Conservation (phyloP, 2,329 filamentous ascomycete species). For the Talaromyces amestolkiae region DNA sequence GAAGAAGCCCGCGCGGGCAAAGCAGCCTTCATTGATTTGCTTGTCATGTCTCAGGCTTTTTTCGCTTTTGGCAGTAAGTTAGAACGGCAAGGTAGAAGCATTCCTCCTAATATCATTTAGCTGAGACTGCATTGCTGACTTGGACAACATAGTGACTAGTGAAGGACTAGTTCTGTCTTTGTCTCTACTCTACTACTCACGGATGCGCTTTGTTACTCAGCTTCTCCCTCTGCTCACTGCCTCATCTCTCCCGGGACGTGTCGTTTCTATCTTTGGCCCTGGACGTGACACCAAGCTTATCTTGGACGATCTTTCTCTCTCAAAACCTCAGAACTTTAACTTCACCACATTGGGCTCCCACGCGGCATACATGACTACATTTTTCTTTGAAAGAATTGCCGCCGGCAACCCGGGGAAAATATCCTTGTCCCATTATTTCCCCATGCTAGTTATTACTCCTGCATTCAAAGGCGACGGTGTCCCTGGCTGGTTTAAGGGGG, state of each 20-base stretch:
- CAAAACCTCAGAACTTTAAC: slow-evolving; percentile 9
- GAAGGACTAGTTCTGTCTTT: slow-evolving; percentile 11
- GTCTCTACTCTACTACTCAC: slow-evolving; percentile 17
- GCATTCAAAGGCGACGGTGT: slow-evolving; percentile 9
- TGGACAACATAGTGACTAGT: not conserved
- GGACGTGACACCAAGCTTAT: slow-evolving; percentile 14
- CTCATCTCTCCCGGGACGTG: slow-evolving; percentile 10
- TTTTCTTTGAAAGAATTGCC: slow-evolving; percentile 10
- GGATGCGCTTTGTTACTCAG: slow-evolving; percentile 11
- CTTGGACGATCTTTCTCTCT: slow-evolving; percentile 12
- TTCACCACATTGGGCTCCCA: slow-evolving; percentile 6
- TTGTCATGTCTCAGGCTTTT: slow-evolving; percentile 11
- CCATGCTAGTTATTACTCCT: slow-evolving; percentile 8
- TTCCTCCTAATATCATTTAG: not conserved
- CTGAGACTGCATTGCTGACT: not conserved
- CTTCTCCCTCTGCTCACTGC: slow-evolving; percentile 7
- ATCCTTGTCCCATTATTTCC: slow-evolving; percentile 12
- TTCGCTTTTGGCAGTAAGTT: slow-evolving; percentile 5
- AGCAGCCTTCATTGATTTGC: slow-evolving; percentile 7
- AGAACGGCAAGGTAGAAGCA: slow-evolving; percentile 1
- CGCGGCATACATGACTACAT: slow-evolving; percentile 11
- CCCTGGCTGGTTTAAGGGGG: slow-evolving; percentile 8
- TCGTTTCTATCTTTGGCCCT: slow-evolving; percentile 13
- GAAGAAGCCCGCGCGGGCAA: not conserved
- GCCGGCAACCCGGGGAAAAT: slow-evolving; percentile 4